These are phyloP conservation scores for Neoarthrinium moseri DNA, from an alignment of 2,329 filamentous ascomycete species.

Conservation along the genomic window DNA sequence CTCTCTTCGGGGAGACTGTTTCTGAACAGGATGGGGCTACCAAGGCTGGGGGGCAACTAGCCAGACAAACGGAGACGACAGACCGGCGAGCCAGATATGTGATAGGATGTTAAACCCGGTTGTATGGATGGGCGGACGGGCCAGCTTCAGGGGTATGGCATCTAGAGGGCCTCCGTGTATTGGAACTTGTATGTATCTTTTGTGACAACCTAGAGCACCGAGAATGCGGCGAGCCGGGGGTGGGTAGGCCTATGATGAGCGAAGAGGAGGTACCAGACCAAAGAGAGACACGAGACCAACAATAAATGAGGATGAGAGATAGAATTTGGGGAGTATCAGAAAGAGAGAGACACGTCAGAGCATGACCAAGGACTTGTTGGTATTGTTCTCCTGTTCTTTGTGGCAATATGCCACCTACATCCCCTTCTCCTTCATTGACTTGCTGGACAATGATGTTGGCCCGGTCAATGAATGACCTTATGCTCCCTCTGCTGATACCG, in stretches of 20 bases:
- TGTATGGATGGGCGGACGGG: too few relatives aligned
- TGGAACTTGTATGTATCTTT: neutral
- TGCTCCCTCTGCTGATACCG: conserved; percentile 6
- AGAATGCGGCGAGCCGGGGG: neutral
- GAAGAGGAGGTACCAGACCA: conserved; percentile 1
- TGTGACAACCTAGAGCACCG: neutral
- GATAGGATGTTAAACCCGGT: too few relatives aligned
- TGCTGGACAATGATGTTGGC: conserved; percentile 16
- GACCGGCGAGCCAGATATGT: too few relatives aligned
- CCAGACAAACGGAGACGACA: conserved; percentile 5
- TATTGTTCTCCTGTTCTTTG: conserved; percentile 13
- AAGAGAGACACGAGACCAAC: conserved; percentile 8
- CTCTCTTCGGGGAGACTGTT: too few relatives aligned
- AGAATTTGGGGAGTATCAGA: neutral
- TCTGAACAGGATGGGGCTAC: too few relatives aligned
- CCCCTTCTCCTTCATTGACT: conserved; percentile 3
- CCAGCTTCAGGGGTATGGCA: neutral
- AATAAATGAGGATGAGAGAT: neutral
- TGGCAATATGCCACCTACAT: neutral
- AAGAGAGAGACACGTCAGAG: neutral
- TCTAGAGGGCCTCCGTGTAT: neutral
- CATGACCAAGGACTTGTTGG: conserved; percentile 12
- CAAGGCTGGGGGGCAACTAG: neutral
- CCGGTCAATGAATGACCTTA: conserved; percentile 17
- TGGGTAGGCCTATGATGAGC: conserved; percentile 1